Evolutionary conservation across 257 asterid species (phyloP), one percentile per base, ranked within the genome.

Genomic region (Nemophila menziesii): DNA sequence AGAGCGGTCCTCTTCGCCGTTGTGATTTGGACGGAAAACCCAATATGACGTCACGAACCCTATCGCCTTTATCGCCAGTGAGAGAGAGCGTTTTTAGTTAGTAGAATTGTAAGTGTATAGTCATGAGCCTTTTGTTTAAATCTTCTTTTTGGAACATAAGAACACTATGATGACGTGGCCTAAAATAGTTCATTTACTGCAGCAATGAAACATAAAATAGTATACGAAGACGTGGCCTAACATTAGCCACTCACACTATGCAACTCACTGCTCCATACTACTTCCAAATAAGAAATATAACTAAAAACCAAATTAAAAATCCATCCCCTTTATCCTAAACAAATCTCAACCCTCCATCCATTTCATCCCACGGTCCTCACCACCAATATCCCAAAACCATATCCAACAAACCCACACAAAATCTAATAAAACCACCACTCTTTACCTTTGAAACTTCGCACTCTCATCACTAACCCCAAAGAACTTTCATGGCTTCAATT

Each of bases 301-400:
- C 20, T 5, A 40, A 33, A 50, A 17, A 4, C n/a, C 54, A 61
- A 63, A 54, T 33, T 43, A 57, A 59, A 54, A 40, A 55, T 51
- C 57, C 40, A 4, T 49, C 40, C 37, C n/a, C 61, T 48, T 73
- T 80, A 80, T 80, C 95, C 64, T 61, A 34, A 69, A 42, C 41
- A 20, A 66, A 73, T 80, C 77, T 0, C 23, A 64, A 3, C 87
- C 85, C 39, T 75, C 61, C 59, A 39, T 63, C 18, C 19, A 38
- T 4, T 20, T 37, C 58, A 78, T 73, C 87, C 70, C 19, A 78
- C 79, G 82, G 59, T 40, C 39, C 16, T 24, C 49, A 24, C 13
- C 15, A 55, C 55, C 45, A 54, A 60, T 73, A 75, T 87, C 70
- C 43, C 33, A 64, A 11, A 73, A 73, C 87, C 87, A 80, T 80